Evolutionary conservation across 2,329 filamentous ascomycete genomes (phyloP), one percentile per base, ranked within the genome.

Genomic region (Zymoseptoria crescenta): DNA sequence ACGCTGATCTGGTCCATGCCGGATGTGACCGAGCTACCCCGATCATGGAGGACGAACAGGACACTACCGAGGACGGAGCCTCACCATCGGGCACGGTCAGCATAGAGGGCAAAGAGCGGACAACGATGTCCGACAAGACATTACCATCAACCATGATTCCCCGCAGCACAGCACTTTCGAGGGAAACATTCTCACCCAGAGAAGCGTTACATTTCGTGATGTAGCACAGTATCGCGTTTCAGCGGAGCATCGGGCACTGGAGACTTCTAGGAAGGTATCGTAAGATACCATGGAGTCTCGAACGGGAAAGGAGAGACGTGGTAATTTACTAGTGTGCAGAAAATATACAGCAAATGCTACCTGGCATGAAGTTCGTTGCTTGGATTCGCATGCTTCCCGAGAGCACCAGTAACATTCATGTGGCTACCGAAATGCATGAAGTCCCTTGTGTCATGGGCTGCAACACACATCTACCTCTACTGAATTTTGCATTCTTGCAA

Each of bases 1-100:
- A 51, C 68, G 68, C 56, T 70, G 59, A 62, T 16, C 45, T 20
- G 13, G 19, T 30, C 19, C 27, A 35, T 3, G 30, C 3, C 9
- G 52, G 16, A 35, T 9, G 45, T 28, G 27, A 16, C 8, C 29
- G 28, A 35, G 52, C 52, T 21, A 21, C 20, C 27, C 27, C 35
- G 27, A n/a, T 30, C 27, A 8, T 19, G n/a, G 13, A 19, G 13
- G 29, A 30, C 16, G 45, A 21, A 20, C 28, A 35, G 28, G 16
- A 54, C 28, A 30, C 52, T 28, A 41, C 16, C 28, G 29, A 45
- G 35, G 4, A 45, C 35, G 10, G 35, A 45, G 35, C 35, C 16
- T 45, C 16, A 45, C 10, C 35, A 45, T 45, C 35, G 13, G 10
- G 35, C 35, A 45, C 35, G 35, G 16, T 13, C 16, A 45, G 9